Evolutionary conservation across 352 stramenopile species (phyloP), one percentile per base, ranked within the genome.

Genomic region (Phytophthora hibernalis): DNA sequence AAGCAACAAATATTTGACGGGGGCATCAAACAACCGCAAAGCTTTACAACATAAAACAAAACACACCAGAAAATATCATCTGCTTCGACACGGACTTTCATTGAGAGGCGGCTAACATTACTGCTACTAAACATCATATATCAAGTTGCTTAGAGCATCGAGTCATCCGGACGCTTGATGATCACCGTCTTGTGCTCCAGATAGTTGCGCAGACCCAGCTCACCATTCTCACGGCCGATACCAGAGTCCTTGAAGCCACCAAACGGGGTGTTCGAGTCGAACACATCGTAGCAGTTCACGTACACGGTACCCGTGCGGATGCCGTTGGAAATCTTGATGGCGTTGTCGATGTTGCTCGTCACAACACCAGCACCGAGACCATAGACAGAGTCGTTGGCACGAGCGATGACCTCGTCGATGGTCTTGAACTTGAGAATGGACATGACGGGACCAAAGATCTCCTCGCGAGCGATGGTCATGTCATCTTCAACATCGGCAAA

Each of bases 281-380:
- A 94, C 11, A 95, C 61, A 42, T 96, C 80, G 72, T 97, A 98
- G 74, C 83, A 97, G 80, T 98, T 99, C 11, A 98, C 83, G 65
- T 93, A 97, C 28, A 98, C 89, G 15, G 97, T 97, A 30, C 95
- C 95, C 55, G 82, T 82, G 54, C 97, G 85, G 12, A 99, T 75
- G 5, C 65, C 76, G 53, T 95, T 87, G 33, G 91, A 82, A 63
- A 98, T 85, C 50, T 89, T 79, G 66, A 97, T 88, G 4, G 83
- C 83, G 48, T 91, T 82, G 37, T 79, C 73, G 26, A 97, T 47
- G 72, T 96, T 90, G 52, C 81, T 76, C n/a, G 92, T 97, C 54
- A 90, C 97, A 43, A 98, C 88, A 15, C 85, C 90, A 1, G 83
- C 89, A 35, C 82, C 90, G 5, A 98, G 84, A 5, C 92, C 92